Percentiles rank a stretch among this genome's conserved stretches.
These are phyloP conservation scores for Hyparrhenia diplandra DNA, from an alignment of 176 grass and related monocot genomes.

Conservation along the genomic window DNA sequence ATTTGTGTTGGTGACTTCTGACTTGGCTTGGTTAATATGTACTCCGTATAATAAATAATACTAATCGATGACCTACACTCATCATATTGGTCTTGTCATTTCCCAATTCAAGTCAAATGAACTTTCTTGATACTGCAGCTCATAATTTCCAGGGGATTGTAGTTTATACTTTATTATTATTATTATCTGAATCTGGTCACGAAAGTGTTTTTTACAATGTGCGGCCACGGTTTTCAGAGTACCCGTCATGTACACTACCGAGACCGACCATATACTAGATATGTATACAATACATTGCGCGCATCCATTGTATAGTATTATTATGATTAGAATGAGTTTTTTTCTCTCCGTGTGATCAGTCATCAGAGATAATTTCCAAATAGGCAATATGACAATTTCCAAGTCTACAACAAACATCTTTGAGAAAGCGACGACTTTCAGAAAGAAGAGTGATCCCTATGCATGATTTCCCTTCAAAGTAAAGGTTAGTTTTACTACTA, in stretches of 20 bases:
- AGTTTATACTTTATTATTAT: too few species aligned
- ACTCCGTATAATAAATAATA: not conserved
- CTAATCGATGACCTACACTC: not conserved
- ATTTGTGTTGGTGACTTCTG: not conserved
- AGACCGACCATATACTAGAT: not conserved
- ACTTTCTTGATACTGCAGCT: not conserved
- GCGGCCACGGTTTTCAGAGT: not conserved
- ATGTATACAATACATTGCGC: not conserved
- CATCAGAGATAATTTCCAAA: not conserved
- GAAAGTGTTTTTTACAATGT: not conserved
- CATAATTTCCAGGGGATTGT: conserved; percentile 6
- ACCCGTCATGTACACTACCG: not conserved
- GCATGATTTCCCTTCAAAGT: not conserved
- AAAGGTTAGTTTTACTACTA: not conserved
- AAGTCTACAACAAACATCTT: not conserved
- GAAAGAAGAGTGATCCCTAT: not conserved
- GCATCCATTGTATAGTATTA: not conserved
- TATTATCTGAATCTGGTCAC: not conserved
- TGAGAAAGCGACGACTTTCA: not conserved
- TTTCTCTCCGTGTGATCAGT: not conserved
- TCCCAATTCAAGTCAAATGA: not conserved
- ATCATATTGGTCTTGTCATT: not conserved
- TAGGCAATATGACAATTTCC: not conserved
- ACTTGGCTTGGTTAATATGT: not conserved
- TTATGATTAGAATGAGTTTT: not conserved